Evolutionary conservation across 805 yeast species (phyloP).

Genomic region (Millerozyma miso): DNA sequence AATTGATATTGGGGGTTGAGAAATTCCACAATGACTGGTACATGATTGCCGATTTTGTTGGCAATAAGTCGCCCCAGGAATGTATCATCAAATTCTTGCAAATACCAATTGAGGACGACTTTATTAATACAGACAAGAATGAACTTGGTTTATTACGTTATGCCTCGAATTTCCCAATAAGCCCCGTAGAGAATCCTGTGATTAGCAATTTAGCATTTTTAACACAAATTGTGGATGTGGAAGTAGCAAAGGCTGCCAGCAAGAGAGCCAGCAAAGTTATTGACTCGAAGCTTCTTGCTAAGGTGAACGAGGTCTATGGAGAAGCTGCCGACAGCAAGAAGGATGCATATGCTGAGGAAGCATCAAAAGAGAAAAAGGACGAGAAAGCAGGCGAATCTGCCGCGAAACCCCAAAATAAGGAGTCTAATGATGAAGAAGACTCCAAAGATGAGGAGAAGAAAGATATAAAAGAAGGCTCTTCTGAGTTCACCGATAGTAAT

Average conservation of each 20-base stretch:
- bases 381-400: not conserved
- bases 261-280: slow-evolving; percentile 50
- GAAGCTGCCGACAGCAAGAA: slow-evolving; percentile 8
- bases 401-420: not conserved
- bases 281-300: slow-evolving; percentile 39
- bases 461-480: not conserved
- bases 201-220: slow-evolving; percentile 88
- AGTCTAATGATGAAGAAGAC: not conserved
- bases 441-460: not conserved
- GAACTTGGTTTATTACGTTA: slow-evolving; percentile 72
- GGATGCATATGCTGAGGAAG: slow-evolving; percentile 4
- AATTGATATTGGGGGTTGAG: slow-evolving; percentile 59
- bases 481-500: not conserved
- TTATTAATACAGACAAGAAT: slow-evolving; percentile 43
- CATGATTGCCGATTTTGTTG: slow-evolving; percentile 61
- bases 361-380: slow-evolving; percentile 3
- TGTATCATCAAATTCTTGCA: slow-evolving; percentile 77
- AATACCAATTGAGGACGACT: slow-evolving; percentile 77
- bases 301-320: slow-evolving; percentile 31
- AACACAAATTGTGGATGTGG: slow-evolving; percentile 79
- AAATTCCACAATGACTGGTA: slow-evolving; percentile 75
- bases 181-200: slow-evolving; percentile 87
- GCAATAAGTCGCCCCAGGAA: slow-evolving; percentile 67
- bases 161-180: slow-evolving; percentile 80
- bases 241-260: slow-evolving; percentile 81